A percentile compares a stretch with the other conserved stretches of the same genome.
These are phyloP conservation scores for Hymenochaete sp. DNA, from an alignment of 1,284 basidiomycete genomes.

Conservation along the genomic window DNA sequence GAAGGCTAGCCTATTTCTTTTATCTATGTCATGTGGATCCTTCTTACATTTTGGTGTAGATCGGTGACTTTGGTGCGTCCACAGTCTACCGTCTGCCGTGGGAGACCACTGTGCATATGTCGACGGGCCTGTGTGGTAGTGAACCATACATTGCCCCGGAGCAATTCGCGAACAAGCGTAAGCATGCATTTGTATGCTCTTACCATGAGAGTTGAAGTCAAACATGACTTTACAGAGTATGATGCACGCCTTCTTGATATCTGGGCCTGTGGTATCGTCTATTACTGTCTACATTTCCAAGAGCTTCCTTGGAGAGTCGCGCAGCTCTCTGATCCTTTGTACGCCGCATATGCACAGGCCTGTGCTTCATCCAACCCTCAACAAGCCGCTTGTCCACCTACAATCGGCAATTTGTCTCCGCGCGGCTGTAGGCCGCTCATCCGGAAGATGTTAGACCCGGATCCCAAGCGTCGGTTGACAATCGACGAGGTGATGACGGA, in stretches of 20 bases:
- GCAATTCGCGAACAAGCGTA: conserved; percentile 93
- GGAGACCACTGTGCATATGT: conserved; percentile 96
- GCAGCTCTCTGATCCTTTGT: conserved; percentile 77
- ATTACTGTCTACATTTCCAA: conserved; percentile 97
- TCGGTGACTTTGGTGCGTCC: conserved; percentile 97
- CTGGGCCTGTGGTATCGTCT: conserved; percentile 95
- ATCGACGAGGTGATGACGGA: conserved; percentile 85
- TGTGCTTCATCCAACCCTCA: conserved; percentile 36
- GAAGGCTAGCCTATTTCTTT: conserved; percentile 59
- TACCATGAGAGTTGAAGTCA: conserved; percentile 14
- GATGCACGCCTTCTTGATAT: conserved; percentile 96
- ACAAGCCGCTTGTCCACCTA: conserved; percentile 50
- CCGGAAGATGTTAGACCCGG: conserved; percentile 93
- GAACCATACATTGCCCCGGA: conserved; percentile 99
- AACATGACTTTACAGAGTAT: conserved; percentile 59
- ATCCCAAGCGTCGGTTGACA: conserved; percentile 70
- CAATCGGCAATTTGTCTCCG: conserved; percentile 84
- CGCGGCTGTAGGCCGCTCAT: conserved; percentile 79
- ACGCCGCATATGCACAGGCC: conserved; percentile 72
- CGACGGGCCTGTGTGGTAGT: conserved; percentile 92
- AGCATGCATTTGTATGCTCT: conserved; percentile 29
- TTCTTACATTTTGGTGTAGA: conserved; percentile 38
- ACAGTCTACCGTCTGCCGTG: conserved; percentile 98
- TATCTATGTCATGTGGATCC: conserved; percentile 17
- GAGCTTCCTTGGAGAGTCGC: conserved; percentile 97